Conservation (phyloP, 768 basidiomycete species). For the Royoungia palumana region DNA sequence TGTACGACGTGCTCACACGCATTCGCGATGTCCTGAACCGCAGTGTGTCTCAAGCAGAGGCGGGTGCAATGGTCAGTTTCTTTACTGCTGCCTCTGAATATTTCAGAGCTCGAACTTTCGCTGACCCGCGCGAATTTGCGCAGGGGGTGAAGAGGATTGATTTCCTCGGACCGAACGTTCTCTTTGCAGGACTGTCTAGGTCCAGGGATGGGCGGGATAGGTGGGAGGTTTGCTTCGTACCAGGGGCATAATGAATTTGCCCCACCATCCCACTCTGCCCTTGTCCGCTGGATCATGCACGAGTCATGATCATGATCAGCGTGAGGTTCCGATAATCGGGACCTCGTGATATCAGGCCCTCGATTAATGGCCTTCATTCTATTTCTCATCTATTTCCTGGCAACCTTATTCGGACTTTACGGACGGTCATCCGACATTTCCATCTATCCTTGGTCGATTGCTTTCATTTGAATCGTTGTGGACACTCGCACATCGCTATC, state of each 20-base stretch:
- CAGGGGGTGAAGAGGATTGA: slow-evolving; percentile 41
- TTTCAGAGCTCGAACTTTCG: slow-evolving; percentile 25
- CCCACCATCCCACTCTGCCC: no score
- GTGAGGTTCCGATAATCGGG: slow-evolving; percentile 13
- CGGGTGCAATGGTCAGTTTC: slow-evolving; percentile 23
- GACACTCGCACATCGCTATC: slow-evolving; percentile 8
- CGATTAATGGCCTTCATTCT: slow-evolving; percentile 8
- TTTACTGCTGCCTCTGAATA: slow-evolving; percentile 25
- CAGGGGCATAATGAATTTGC: slow-evolving; percentile 12
- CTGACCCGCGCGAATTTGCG: slow-evolving; percentile 34
- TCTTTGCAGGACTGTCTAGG: slow-evolving; percentile 31
- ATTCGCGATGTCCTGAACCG: slow-evolving; percentile 28
- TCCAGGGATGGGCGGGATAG: slow-evolving; percentile 25
- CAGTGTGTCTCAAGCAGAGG: slow-evolving; percentile 24
- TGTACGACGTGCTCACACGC: slow-evolving; percentile 25
- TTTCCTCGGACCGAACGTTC: slow-evolving; percentile 31
- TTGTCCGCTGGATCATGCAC: slow-evolving; percentile 1
- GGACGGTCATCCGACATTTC: slow-evolving; percentile 13
- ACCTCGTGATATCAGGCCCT: slow-evolving; percentile 1
- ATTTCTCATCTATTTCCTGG: slow-evolving; percentile 16
- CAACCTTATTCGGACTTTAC: slow-evolving; percentile 8
- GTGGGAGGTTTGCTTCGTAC: slow-evolving; percentile 29
- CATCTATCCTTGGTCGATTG: not conserved
- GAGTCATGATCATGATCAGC: slow-evolving; percentile 11
- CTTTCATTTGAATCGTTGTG: slow-evolving; percentile 15